Base-by-base conservation (phyloP, 148 eudicot genomes). In the Rhododendron kiyosumense region DNA sequence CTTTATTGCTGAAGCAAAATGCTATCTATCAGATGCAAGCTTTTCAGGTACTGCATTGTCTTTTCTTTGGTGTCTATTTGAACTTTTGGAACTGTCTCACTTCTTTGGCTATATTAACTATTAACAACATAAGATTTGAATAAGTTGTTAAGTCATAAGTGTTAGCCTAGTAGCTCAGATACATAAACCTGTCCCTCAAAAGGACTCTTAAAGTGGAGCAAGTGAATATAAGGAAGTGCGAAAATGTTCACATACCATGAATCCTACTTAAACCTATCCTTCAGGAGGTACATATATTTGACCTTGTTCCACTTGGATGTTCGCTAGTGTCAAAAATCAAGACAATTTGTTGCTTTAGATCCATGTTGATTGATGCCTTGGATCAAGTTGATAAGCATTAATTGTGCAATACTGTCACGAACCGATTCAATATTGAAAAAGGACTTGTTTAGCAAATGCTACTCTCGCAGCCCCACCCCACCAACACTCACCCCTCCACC, bases 1-100 rank as follows among this genome's bases (percentile, higher is more conserved):
- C 73, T 91, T 87, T 85, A 95, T 97, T 81, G 89, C 91, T 36
- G 98, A 97, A 92, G 98, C 96, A 22, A 97, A 94, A 90, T 97
- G 99, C 89, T 91, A 92, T 91, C 89, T 97, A 67, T 91, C 98
- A 78, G 98, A 95, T 83, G 88, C 94, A 61, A 88, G 79, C 85
- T 93, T 92, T 86, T 92, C 97, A 89, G 98, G 99, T 96, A 79
- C 11, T 84, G 41, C 52, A 73, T 54, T 83, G 24, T n/a, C 59
- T 38, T 82, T 79, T 63, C 9, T 75, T 9, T 69, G 11, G 28
- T 12, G 63, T 63, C 85, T 34, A 46, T 45, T 46, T 36, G 49
- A 82, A 59, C 32, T 18, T 4, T 59, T 54, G 69, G 46, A 18
- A 57, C 61, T 24, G 45, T n/a, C 34, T 54, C 38, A 17, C 36